Evolutionary conservation across 768 basidiomycete genomes (phyloP).

Genomic region (Lactarius deliciosus): DNA sequence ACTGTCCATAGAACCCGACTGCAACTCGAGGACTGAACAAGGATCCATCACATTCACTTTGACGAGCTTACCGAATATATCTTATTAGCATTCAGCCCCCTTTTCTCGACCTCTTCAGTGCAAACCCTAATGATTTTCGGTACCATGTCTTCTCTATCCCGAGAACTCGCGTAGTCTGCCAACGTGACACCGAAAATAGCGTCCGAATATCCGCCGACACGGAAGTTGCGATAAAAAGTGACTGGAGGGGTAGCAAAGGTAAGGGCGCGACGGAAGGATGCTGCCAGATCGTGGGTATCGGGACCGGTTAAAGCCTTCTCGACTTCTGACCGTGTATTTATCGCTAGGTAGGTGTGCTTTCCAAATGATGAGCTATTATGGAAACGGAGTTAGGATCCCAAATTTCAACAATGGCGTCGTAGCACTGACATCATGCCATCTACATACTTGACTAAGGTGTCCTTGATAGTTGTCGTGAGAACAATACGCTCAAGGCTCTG

Average conservation of each 20-base stretch:
- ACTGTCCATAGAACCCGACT: slow-evolving; percentile 73
- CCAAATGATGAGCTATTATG: slow-evolving; percentile 67
- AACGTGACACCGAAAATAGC: slow-evolving; percentile 87
- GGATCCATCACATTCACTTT: neutral
- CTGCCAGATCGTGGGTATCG: slow-evolving; percentile 59
- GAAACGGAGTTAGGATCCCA: slow-evolving; percentile 9
- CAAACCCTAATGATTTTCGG: slow-evolving; percentile 82
- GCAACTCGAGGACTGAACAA: slow-evolving; percentile 6
- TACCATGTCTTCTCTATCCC: slow-evolving; percentile 67
- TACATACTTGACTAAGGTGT: slow-evolving; percentile 65
- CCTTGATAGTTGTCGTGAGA: slow-evolving; percentile 60
- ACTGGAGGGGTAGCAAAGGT: slow-evolving; percentile 67
- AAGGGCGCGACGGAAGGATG: slow-evolving; percentile 59
- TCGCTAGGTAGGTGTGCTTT: slow-evolving; percentile 72
- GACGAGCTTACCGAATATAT: slow-evolving; percentile 64
- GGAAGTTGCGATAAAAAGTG: slow-evolving; percentile 71
- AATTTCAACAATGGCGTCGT: neutral
- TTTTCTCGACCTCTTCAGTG: slow-evolving; percentile 76
- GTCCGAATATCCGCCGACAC: slow-evolving; percentile 83
- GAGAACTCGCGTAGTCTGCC: slow-evolving; percentile 84
- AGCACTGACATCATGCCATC: slow-evolving; percentile 71
- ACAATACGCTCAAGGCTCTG: slow-evolving; percentile 82
- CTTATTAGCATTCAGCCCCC: slow-evolving; percentile 76
- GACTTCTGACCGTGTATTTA: slow-evolving; percentile 60
- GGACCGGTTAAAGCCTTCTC: slow-evolving; percentile 66